Evolutionary conservation across 2,329 filamentous ascomycete genomes (phyloP).

Genomic region (Plectosphaerella cucumerina): DNA sequence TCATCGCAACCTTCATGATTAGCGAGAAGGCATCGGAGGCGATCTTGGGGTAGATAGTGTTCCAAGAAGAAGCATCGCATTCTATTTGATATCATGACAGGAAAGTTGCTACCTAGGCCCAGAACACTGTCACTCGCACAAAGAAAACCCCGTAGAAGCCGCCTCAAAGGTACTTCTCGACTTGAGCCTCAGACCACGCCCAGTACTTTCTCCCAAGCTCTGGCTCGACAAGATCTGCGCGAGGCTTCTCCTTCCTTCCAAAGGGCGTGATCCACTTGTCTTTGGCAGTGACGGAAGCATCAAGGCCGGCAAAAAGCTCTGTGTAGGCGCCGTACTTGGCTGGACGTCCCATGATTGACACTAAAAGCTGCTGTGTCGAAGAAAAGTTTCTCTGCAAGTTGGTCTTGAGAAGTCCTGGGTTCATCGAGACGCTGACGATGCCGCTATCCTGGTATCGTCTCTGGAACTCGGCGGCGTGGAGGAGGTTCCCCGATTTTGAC

Average conservation of each 20-base stretch:
- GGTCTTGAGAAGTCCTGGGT: slow-evolving; percentile 9
- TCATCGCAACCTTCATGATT: not conserved
- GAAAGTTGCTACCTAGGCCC: no score
- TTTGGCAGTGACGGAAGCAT: slow-evolving; percentile 24
- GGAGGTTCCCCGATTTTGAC: slow-evolving; percentile 24
- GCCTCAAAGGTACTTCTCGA: not conserved
- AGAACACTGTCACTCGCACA: no score
- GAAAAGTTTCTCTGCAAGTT: slow-evolving; percentile 8
- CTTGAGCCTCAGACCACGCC: slow-evolving; percentile 10
- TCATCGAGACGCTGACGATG: slow-evolving; percentile 1
- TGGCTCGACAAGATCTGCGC: slow-evolving; percentile 3
- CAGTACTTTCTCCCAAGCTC: slow-evolving; percentile 9
- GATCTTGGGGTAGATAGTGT: no score
- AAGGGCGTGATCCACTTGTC: slow-evolving; percentile 16
- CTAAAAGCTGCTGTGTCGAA: not conserved
- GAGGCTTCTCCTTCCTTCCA: slow-evolving; percentile 3
- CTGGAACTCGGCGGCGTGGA: slow-evolving; percentile 23
- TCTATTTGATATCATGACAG: no score
- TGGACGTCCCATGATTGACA: not conserved
- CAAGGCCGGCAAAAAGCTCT: slow-evolving; percentile 34
- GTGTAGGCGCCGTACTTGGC: slow-evolving; percentile 33
- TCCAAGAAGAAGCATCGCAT: not conserved
- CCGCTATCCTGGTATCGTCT: slow-evolving; percentile 4
- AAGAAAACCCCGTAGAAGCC: no score
- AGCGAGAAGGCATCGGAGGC: slow-evolving; percentile 1